phyloP scores from a whole-genome alignment of 768 basidiomycete genomes.

The Tephrocybe sp. region DNA sequence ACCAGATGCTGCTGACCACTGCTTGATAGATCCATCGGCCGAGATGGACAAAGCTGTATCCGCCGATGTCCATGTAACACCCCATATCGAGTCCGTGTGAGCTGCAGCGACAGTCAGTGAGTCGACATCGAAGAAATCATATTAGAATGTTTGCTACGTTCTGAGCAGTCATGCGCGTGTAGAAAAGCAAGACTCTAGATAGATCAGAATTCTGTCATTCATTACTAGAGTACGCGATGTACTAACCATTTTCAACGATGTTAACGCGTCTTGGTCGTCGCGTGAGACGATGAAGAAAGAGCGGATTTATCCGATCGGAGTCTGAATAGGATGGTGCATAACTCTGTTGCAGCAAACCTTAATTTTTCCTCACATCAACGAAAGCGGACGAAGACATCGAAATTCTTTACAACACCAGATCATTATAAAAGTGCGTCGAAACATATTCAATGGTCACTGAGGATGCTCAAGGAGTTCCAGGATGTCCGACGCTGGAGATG shows the following conservation, averaged over 20 bases:
- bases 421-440: conserved; percentile 40
- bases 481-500: conserved; percentile 99
- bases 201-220: too few species aligned
- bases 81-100: conserved; percentile 82
- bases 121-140: conserved; percentile 27
- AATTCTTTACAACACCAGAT: conserved; percentile 28
- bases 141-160: conserved; percentile 51
- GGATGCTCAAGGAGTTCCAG: conserved; percentile 29
- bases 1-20: conserved; percentile 68
- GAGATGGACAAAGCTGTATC: conserved; percentile 70
- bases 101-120: conserved; percentile 51
- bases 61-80: conserved; percentile 65
- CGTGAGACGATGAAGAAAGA: conserved; percentile 18
- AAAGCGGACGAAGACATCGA: conserved; percentile 93
- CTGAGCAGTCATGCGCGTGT: conserved; percentile 71
- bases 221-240: not conserved
- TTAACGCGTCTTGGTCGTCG: conserved; percentile 28
- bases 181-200: conserved; percentile 78
- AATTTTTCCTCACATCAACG: conserved; percentile 82
- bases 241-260: conserved; percentile 31
- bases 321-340: conserved; percentile 38
- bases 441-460: not conserved
- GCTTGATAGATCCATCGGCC: conserved; percentile 76
- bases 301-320: conserved; percentile 57
- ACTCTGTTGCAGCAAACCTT: conserved; percentile 41